Evolutionary conservation across 129 eudicot genomes (phyloP), one percentile per base, ranked within the genome.

Genomic region (Dittrichia graveolens): DNA sequence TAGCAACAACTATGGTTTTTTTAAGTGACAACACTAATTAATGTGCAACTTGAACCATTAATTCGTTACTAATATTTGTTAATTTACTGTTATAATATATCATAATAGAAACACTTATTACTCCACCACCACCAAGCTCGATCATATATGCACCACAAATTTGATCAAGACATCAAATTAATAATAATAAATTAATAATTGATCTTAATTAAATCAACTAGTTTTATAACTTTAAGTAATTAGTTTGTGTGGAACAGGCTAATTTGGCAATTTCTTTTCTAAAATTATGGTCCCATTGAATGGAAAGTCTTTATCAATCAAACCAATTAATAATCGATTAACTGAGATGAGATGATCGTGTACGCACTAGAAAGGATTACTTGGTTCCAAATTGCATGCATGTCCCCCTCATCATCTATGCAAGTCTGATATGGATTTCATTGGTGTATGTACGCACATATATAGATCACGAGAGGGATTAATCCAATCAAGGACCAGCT

Each of bases 381-480:
- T 18, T 68, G 81, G 81, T 76, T 68, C 75, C 13, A n/a, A 59
- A 46, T 48, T 68, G 54, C 44, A 37, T 67, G 44, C 44, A 39
- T 37, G 81, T 76, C 81, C 53, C 43, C 52, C 37, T 76, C 81
- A 69, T 76, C 75, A 68, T 47, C 8, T 18, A 68, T 76, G 81
- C 81, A 59, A 76, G 13, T 76, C 81, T 44, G 69, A 76, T 68
- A 76, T 37, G 70, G 75, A 76, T 57, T 10, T 12, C 75, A 68
- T 59, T 76, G 37, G 50, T 10, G 53, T 37, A 43, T 44, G 24
- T 31, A n/a, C 43, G 4, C 40, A 15, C 40, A 60, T 60, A 38
- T 38, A 57, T 57, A 57, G 6, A 24, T 24, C 31, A 24, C 2
- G 31, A 24, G 31, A 24, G 0, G 31, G 31, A 24, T 24, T 24